A percentile compares a stretch with the other conserved stretches of the same genome.
These are phyloP conservation scores for Boletus rubescentipes DNA, from an alignment of 768 basidiomycete species.

Conservation along the genomic window DNA sequence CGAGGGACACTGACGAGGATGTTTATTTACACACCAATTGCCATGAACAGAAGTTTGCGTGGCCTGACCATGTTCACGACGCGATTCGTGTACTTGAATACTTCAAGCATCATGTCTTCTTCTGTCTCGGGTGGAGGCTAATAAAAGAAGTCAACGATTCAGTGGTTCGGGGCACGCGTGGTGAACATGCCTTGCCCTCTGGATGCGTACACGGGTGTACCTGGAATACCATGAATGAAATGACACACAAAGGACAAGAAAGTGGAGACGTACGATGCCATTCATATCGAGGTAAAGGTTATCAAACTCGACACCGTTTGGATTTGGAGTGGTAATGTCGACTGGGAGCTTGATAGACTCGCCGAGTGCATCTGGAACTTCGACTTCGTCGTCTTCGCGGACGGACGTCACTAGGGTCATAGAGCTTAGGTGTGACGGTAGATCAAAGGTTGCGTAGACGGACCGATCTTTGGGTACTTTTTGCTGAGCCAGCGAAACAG, in stretches of 20 bases:
- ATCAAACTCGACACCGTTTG: conserved; percentile 96
- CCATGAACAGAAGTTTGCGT: conserved; percentile 95
- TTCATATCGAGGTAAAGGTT: conserved; percentile 99
- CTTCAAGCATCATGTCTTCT: conserved; percentile 98
- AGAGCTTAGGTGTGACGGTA: background rate
- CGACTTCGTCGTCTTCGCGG: conserved; percentile 78
- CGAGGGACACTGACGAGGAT: background rate
- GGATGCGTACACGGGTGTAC: conserved; percentile 99
- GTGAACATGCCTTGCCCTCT: conserved; percentile 75
- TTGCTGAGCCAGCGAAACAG: conserved; percentile 98
- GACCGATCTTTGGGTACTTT: conserved; percentile 97
- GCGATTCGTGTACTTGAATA: conserved; percentile 95
- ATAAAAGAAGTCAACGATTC: background rate
- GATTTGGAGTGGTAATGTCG: conserved; percentile 79
- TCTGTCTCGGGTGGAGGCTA: conserved; percentile 97
- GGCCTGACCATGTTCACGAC: conserved; percentile 97
- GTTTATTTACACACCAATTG: conserved; percentile 68
- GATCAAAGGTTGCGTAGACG: conserved; percentile 28
- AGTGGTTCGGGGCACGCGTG: background rate
- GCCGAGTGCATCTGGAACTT: conserved; percentile 66
- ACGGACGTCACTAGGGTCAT: conserved; percentile 63
- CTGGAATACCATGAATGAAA: conserved; percentile 35
- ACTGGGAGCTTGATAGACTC: conserved; percentile 69
- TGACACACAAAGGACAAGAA: background rate
- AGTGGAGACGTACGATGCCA: conserved; percentile 69